Evolutionary conservation across 805 yeast genomes (phyloP).

Genomic region (Zygosaccharomyces lentus): DNA sequence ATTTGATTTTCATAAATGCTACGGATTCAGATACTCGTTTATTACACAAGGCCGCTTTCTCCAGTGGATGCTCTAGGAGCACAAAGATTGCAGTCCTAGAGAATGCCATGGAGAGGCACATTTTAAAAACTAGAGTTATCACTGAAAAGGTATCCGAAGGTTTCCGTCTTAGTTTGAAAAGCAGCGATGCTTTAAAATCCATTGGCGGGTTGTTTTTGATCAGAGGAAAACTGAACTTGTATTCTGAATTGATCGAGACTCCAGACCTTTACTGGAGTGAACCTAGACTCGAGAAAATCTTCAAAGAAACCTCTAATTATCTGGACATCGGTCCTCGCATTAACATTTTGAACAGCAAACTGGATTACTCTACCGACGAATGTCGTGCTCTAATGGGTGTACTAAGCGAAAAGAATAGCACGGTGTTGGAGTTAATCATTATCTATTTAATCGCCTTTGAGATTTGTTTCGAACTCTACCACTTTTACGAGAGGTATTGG

Average conservation of each 20-base stretch:
- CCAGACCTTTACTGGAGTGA: constrained; percentile 95
- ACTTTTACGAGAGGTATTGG: constrained; percentile 55
- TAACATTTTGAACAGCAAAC: constrained; percentile 71
- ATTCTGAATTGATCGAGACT: constrained; percentile 84
- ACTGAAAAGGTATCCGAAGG: constrained; percentile 69
- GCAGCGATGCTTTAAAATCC: constrained; percentile 57
- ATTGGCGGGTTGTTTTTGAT: constrained; percentile 74
- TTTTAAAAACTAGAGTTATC: constrained; percentile 56
- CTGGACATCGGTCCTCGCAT: constrained; percentile 77
- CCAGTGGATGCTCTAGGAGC: constrained; percentile 81
- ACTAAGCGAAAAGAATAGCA: constrained; percentile 68
- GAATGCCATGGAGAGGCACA: constrained; percentile 61
- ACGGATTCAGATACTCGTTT: constrained; percentile 43
- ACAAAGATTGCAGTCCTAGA: constrained; percentile 82
- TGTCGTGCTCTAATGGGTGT: constrained; percentile 72
- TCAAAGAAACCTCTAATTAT: constrained; percentile 61
- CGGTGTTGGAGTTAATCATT: constrained; percentile 83
- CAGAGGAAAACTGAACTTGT: constrained; percentile 77
- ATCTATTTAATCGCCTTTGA: constrained; percentile 79
- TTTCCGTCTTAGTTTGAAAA: constrained; percentile 44
- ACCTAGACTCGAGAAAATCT: constrained; percentile 74
- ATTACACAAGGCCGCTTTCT: constrained; percentile 81
- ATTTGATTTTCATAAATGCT: constrained; percentile 63
- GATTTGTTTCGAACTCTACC: constrained; percentile 74
- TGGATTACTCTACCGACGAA: constrained; percentile 89